Conservation (phyloP, 805 yeast species). For the Candida anglica region DNA sequence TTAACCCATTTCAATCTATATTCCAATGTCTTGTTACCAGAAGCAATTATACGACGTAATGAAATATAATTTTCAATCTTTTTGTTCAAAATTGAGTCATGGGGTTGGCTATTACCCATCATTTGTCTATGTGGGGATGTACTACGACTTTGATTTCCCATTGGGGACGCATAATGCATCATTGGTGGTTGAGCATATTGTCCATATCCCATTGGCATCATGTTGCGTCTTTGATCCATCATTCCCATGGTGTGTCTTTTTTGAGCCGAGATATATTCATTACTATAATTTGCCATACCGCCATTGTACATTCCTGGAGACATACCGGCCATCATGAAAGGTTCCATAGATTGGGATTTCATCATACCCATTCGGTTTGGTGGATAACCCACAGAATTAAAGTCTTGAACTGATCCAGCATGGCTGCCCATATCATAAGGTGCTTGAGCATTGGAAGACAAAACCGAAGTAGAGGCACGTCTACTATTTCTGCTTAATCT, state of each 20-base stretch:
- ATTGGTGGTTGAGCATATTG: neutral
- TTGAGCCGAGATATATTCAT: no score
- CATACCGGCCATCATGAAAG: neutral
- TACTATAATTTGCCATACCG: no score
- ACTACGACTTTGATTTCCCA: constrained; percentile 4
- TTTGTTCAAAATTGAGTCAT: constrained; percentile 10
- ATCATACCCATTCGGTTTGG: neutral
- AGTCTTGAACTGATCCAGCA: no score
- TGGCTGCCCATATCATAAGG: no score
- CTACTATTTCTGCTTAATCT: neutral
- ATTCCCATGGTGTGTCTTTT: no score
- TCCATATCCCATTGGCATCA: neutral
- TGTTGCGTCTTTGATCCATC: no score
- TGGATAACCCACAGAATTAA: neutral
- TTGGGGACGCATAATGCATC: neutral
- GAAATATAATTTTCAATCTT: constrained; percentile 31
- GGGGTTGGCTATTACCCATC: constrained; percentile 13
- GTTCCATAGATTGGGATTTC: neutral
- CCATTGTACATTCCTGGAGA: neutral
- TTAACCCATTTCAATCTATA: constrained; percentile 40
- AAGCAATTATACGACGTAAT: constrained; percentile 32
- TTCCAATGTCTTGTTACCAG: constrained; percentile 39
- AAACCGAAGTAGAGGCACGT: neutral
- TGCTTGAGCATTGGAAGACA: neutral
- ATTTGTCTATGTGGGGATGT: constrained; percentile 9